These are phyloP conservation scores for Mortierella antarctica DNA, from an alignment of 192 early-diverging fungal genomes.

Conservation along the genomic window DNA sequence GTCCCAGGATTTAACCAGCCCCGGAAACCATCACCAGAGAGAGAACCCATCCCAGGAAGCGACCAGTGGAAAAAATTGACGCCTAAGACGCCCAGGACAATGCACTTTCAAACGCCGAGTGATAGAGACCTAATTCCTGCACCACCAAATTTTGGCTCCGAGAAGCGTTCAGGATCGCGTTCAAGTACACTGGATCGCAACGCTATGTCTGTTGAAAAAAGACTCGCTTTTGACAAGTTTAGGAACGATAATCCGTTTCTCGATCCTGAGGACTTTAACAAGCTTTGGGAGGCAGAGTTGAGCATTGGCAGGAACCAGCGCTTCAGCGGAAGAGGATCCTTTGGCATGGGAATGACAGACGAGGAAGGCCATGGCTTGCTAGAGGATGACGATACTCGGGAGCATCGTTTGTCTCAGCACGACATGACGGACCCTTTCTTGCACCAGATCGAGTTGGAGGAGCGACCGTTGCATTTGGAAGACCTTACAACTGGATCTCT, in stretches of 20 bases:
- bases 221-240: conserved; percentile 15
- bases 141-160: not conserved
- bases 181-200: conserved; percentile 1
- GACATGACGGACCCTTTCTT: conserved; percentile 26
- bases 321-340: not conserved
- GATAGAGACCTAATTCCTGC: conserved; percentile 13
- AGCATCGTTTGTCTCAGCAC: conserved; percentile 7
- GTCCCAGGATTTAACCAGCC: conserved; percentile 47
- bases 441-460: not conserved
- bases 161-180: not conserved
- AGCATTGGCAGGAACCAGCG: not conserved
- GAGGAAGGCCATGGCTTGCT: not conserved
- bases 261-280: conserved; percentile 24
- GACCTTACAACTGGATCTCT: conserved; percentile 10
- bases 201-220: conserved; percentile 2
- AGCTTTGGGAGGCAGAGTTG: conserved; percentile 36
- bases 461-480: conserved; percentile 7
- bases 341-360: conserved; percentile 8
- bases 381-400: conserved; percentile 15
- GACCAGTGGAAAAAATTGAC: conserved; percentile 40
- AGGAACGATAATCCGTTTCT: conserved; percentile 40
- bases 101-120: conserved; percentile 11
- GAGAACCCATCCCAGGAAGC: conserved; percentile 37
- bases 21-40: conserved; percentile 26
- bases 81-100: conserved; percentile 32